Percentiles rank a stretch among this genome's conserved stretches.
These are phyloP conservation scores for Aspergillus sp. DNA, from an alignment of 2,329 filamentous ascomycete genomes.

Conservation along the genomic window DNA sequence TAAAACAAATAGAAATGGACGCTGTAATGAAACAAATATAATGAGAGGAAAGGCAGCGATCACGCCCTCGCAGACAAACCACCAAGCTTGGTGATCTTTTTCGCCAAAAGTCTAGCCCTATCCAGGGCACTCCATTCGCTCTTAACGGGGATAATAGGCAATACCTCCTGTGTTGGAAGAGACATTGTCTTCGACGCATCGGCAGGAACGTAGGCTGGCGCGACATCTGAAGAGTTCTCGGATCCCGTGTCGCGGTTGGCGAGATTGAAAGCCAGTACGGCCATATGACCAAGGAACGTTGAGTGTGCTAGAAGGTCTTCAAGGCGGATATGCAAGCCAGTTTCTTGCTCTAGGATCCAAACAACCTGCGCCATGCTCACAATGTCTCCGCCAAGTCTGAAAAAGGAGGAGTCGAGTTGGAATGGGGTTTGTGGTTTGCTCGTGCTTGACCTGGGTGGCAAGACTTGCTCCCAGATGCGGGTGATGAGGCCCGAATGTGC, in stretches of 20 bases:
- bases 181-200: background rate
- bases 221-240: slow-evolving; percentile 11
- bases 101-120: slow-evolving; percentile 30
- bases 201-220: background rate
- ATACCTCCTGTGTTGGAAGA: background rate
- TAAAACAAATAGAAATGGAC: background rate
- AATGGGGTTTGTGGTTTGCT: slow-evolving; percentile 21
- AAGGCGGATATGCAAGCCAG: slow-evolving; percentile 34
- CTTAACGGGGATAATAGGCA: slow-evolving; percentile 7
- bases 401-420: slow-evolving; percentile 43
- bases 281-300: slow-evolving; percentile 43
- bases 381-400: slow-evolving; percentile 43
- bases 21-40: background rate
- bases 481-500: slow-evolving; percentile 41
- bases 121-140: slow-evolving; percentile 22
- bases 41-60: slow-evolving; percentile 6
- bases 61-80: slow-evolving; percentile 23
- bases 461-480: slow-evolving; percentile 41
- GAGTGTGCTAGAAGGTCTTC: slow-evolving; percentile 43
- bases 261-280: slow-evolving; percentile 32
- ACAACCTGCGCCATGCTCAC: slow-evolving; percentile 42
- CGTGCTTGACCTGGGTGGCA: slow-evolving; percentile 25
- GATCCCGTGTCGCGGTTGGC: slow-evolving; percentile 20
- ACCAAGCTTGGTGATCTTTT: slow-evolving; percentile 28
- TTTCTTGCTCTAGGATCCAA: slow-evolving; percentile 43